These are phyloP conservation scores for Nakazawaea sp. DNA, from an alignment of 805 yeast genomes.

Conservation along the genomic window DNA sequence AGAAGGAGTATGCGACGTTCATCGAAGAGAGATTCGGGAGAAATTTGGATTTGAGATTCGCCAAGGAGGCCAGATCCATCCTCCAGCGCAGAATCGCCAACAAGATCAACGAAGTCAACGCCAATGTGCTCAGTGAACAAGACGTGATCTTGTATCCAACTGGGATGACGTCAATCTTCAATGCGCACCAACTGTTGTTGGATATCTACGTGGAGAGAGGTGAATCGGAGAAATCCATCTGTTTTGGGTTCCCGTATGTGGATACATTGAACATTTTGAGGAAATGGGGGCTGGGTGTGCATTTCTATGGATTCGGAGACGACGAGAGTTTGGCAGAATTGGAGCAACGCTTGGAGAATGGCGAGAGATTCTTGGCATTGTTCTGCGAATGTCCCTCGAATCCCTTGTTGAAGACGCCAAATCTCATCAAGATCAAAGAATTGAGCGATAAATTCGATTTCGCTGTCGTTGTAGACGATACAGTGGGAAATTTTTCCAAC, in stretches of 20 bases:
- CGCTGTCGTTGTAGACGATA: conserved; percentile 85
- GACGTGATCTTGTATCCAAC: conserved; percentile 83
- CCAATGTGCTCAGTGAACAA: conserved; percentile 31
- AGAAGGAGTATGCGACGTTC: conserved; percentile 54
- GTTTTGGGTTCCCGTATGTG: conserved; percentile 95
- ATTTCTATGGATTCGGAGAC: conserved; percentile 82
- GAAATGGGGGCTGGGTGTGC: conserved; percentile 90
- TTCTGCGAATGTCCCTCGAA: conserved; percentile 94
- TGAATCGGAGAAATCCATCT: conserved; percentile 59
- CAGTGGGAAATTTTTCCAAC: conserved; percentile 87
- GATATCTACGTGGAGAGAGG: conserved; percentile 16
- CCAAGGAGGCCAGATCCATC: conserved; percentile 68
- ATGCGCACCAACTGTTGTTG: conserved; percentile 60
- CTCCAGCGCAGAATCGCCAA: conserved; percentile 72
- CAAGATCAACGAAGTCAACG: conserved; percentile 29
- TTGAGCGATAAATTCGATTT: conserved; percentile 68
- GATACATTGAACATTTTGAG: conserved; percentile 81
- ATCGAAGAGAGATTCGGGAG: conserved; percentile 91
- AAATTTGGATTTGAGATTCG: conserved; percentile 71
- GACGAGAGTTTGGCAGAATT: conserved; percentile 58
- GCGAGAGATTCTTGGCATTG: conserved; percentile 65
- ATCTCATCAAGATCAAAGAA: conserved; percentile 54
- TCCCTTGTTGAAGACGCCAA: conserved; percentile 84
- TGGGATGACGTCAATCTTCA: conserved; percentile 90
- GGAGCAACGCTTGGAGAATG: conserved; percentile 52